Evolutionary conservation across 2,329 filamentous ascomycete genomes (phyloP), one percentile per base, ranked within the genome.

Genomic region (Coniochaeta sp.): DNA sequence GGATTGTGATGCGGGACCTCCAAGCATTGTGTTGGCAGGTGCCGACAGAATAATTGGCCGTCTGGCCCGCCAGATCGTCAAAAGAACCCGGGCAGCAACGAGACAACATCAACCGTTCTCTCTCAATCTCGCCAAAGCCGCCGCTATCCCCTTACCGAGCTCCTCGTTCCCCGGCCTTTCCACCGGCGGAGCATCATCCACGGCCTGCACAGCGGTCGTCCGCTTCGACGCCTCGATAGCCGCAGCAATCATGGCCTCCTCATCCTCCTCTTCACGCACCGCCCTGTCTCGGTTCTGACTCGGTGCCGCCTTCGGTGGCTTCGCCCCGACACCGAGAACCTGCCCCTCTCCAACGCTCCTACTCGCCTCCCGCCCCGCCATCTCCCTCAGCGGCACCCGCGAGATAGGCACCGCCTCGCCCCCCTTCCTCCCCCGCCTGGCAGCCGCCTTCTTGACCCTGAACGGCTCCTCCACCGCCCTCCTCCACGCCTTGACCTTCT

Each of bases 401-500:
- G 54, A 34, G 26, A 52, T 52, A 8, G 47, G 67, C 52, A 69
- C 63, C 26, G 59, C 66, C 22, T 62, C 65, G 1, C 67, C 67
- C 17, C 68, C 61, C 64, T 52, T 52, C 22, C 67, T 52, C 22
- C 67, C 62, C 33, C 66, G 69, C 59, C 74, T 68, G 69, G 77
- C 90, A n/a, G 82, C 84, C 1, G 89, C 84, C 68, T 88, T 89
- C 67, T 87, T 85, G 6, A 89, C 85, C 61, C 91, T 79, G 67
- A 98, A 97, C 0, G 91, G 91, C 73, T 96, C 92, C 62, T 91
- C 84, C 1, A 97, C 89, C 11, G 89, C 89, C 60, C 80, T 83
- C 66, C 83, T 88, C 93, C 93, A 98, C 61, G 86, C 84, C 73
- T 89, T 89, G 24, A 97, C 91, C 74, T 99, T 99, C 77, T 91